A percentile compares a stretch with the other conserved stretches of the same genome.
Evolutionary conservation across 2,329 filamentous ascomycete species (phyloP).

Genomic region (Aspergillus floridensis): DNA sequence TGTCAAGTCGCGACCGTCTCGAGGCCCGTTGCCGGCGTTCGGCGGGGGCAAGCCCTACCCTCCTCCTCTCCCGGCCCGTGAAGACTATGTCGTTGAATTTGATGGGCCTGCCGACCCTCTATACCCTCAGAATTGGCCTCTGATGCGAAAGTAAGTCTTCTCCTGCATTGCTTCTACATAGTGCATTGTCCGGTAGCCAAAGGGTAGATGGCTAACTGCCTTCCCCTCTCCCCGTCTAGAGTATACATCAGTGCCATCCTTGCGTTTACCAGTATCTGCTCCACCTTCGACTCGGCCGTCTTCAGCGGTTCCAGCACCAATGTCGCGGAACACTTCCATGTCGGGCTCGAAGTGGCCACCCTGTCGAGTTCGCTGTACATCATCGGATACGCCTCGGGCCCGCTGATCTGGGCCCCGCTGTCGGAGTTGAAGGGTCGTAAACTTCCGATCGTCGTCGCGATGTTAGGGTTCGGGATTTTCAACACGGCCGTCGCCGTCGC

Average conservation of each 20-base stretch:
- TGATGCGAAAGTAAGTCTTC: conserved; percentile 44
- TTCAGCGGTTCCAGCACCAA: conserved; percentile 62
- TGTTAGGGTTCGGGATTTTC: conserved; percentile 44
- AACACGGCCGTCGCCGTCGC: conserved; percentile 43
- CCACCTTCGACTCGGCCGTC: conserved; percentile 56
- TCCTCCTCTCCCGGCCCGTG: conserved; percentile 48
- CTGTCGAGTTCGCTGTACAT: conserved; percentile 48
- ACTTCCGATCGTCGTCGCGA: conserved; percentile 45
- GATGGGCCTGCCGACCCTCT: conserved; percentile 51
- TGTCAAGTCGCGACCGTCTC: conserved; percentile 24
- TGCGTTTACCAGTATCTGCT: conserved; percentile 27
- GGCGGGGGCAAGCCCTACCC: conserved; percentile 51
- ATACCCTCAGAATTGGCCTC: conserved; percentile 54
- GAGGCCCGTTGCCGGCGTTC: conserved; percentile 24
- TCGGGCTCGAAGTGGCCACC: conserved; percentile 39
- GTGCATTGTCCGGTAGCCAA: too few species aligned
- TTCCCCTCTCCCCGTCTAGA: conserved; percentile 14
- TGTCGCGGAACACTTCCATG: conserved; percentile 51
- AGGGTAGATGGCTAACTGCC: background rate
- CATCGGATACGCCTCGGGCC: conserved; percentile 53
- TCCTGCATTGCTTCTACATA: too few species aligned
- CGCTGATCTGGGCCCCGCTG: conserved; percentile 60
- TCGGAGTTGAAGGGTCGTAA: conserved; percentile 59
- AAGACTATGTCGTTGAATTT: conserved; percentile 57
- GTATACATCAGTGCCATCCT: conserved; percentile 18